A percentile compares a stretch with the other conserved stretches of the same genome.
phyloP scores from a whole-genome alignment of 2,329 filamentous ascomycete species.

The Fusarium sp. region DNA sequence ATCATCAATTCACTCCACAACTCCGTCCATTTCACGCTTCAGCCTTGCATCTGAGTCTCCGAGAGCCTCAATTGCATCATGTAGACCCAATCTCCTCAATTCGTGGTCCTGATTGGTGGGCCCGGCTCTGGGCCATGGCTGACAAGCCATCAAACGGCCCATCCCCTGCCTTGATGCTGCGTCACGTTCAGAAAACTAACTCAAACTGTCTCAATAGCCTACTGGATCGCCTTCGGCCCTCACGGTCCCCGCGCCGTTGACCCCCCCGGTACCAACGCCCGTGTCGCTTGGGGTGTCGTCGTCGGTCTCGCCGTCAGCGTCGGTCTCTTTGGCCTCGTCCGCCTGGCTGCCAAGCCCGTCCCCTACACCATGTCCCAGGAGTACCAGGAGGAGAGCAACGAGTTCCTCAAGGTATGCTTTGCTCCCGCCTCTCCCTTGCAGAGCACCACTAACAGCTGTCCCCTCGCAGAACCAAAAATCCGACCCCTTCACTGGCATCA shows the following conservation, averaged over 20 bases:
- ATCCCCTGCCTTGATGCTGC: constrained; percentile 24
- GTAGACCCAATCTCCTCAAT: constrained; percentile 34
- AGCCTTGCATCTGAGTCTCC: constrained; percentile 34
- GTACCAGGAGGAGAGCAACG: constrained; percentile 94
- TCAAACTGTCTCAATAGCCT: constrained; percentile 69
- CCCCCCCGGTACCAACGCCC: constrained; percentile 84
- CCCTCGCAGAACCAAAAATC: constrained; percentile 75
- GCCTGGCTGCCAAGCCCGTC: constrained; percentile 72
- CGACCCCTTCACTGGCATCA: constrained; percentile 86
- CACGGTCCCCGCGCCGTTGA: constrained; percentile 87
- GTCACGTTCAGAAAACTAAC: constrained; percentile 47
- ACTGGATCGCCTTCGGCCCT: constrained; percentile 98
- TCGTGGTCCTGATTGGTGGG: constrained; percentile 37
- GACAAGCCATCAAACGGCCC: constrained; percentile 20
- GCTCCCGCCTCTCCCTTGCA: not conserved
- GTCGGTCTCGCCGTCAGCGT: constrained; percentile 72
- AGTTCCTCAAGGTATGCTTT: constrained; percentile 80
- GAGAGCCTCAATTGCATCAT: constrained; percentile 42
- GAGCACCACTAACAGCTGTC: constrained; percentile 22
- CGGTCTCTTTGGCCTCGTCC: constrained; percentile 74
- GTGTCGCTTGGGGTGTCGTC: constrained; percentile 75
- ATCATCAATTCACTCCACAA: constrained; percentile 29
- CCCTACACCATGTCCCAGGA: constrained; percentile 95
- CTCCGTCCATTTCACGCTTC: constrained; percentile 19
- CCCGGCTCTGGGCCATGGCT: constrained; percentile 26